Base-by-base conservation (phyloP, 768 basidiomycete species). In the Termitomyces sp. region DNA sequence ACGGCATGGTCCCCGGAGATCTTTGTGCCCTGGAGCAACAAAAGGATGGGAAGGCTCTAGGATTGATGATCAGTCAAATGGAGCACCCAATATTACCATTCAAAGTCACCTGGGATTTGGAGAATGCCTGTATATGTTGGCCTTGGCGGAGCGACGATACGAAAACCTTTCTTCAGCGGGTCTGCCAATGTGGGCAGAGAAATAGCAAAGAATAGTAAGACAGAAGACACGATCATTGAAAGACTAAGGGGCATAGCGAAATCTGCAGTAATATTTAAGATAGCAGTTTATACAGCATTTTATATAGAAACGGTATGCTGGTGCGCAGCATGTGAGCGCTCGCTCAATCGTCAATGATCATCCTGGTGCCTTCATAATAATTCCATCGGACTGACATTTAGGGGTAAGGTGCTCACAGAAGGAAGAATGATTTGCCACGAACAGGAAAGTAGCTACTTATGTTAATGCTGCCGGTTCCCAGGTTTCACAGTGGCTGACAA, bases 1-100 rank as follows among this genome's bases (percentile, higher is more conserved):
- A 65, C 64, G 64, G 36, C 61, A 65, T 54, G 64, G 64, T 50
- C 64, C 64, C 48, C 61, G 64, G 32, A 60, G 56, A 29, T 62
- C 64, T 1, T 60, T 36, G 29, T 10, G 47, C 5, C 48, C 42
- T 29, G 64, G 64, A 7, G 59, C 34, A 45, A 62, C 32, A 20
- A 47, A 65, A 29, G 61, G 64, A 43, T 65, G 61, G 11, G 49
- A 56, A 38, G 38, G 52, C 14, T 65, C 64, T 65, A 34, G 12
- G 4, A 50, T 43, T 12, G 17, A 46, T 8, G n/a, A 14, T 31
- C 32, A 52, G 34, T 45, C n/a, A 53, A 50, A 17, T 42, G 20
- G 8, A 42, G n/a, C 10, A 51, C 17, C 38, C 40, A 48, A 25
- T 15, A 25, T 8, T 5, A 6, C 2, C 43, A 0, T 12, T 4